Evolutionary conservation across 495 filamentous ascomycete genomes (phyloP), one percentile per base, ranked within the genome.

Genomic region (Penicillium argentinense): DNA sequence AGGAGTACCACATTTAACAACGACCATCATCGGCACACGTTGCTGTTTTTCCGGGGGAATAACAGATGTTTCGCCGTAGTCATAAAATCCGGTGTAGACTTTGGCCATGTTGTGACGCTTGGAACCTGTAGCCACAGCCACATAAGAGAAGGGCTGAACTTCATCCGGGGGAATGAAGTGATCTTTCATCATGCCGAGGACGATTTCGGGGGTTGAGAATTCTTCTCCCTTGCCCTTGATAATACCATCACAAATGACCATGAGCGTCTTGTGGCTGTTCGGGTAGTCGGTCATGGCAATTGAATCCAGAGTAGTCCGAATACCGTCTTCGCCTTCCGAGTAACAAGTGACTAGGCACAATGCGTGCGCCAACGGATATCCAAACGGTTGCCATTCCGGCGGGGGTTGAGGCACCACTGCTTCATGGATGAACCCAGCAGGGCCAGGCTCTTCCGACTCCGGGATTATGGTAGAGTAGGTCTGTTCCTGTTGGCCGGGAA

Each of bases 31-130:
- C 2, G 95, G 95, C n/a, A 99, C 91, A 41, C 95, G 87, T 67
- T 97, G 91, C 65, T 96, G 95, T 72, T 92, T 95, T 29, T 95
- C 89, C 2, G 70, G 48, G 1, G 92, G 86, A 41, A 99, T 84
- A 47, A 79, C 68, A 3, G 88, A 92, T 47, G 85, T 77, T 13
- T 81, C 72, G 45, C 95, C 95, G 56, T 97, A 99, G 69, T 96
- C 89, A 64, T 99, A 99, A 73, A 97, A 97, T 32, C 93, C 93
- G 37, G 91, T 84, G 64, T 97, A 97, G 38, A 99, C 82, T 76
- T 97, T 96, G 53, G 95, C 90, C 95, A 97, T 97, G 68, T 97
- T 97, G 79, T 97, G 95, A 43, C 95, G 81, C 75, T 97, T 99
- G 24, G 91, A 89, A 19, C 93, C 95, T 54, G 87, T 91, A 12